Evolutionary conservation across 805 yeast genomes (phyloP).

Genomic region (Huiozyma sinensis): DNA sequence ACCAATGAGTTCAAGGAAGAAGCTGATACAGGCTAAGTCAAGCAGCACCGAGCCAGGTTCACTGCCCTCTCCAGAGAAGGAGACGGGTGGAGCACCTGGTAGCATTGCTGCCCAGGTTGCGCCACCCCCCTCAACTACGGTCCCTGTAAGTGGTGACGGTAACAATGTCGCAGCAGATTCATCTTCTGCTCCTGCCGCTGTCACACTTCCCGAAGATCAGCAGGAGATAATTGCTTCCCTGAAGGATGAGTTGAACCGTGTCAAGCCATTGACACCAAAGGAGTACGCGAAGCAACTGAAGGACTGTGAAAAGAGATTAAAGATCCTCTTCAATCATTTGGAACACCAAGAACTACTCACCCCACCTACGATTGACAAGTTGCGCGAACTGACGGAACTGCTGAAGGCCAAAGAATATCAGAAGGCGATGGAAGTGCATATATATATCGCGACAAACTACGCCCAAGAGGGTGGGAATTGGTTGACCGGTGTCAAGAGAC

Average conservation of each 20-base stretch:
- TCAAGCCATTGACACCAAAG: conserved; percentile 67
- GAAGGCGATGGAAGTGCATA: conserved; percentile 46
- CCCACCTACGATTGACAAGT: conserved; percentile 40
- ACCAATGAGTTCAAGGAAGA: conserved; percentile 16
- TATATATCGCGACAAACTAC: conserved; percentile 51
- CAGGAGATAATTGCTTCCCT: conserved; percentile 51
- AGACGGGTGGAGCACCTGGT: conserved; percentile 18
- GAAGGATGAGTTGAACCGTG: conserved; percentile 42
- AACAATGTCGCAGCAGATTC: conserved; percentile 14
- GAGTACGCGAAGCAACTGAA: conserved; percentile 58
- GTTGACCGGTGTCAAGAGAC: conserved; percentile 84
- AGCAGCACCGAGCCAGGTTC: conserved; percentile 16
- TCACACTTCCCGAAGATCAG: conserved; percentile 43
- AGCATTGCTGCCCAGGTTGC: conserved; percentile 7
- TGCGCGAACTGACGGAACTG: conserved; percentile 41
- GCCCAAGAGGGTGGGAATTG: conserved; percentile 78
- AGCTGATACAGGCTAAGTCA: conserved; percentile 25
- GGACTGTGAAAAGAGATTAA: conserved; percentile 77
- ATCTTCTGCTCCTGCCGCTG: conserved; percentile 13
- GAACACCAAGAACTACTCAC: conserved; percentile 60
- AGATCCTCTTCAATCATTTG: conserved; percentile 66
- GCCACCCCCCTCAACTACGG: conserved; percentile 25
- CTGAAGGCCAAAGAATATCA: conserved; percentile 45
- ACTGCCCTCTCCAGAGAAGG: background rate
- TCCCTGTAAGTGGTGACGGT: conserved; percentile 2